A percentile compares a stretch with the other conserved stretches of the same genome.
Conservation (phyloP, 495 filamentous ascomycete species). For the Aspergillus affinis region DNA sequence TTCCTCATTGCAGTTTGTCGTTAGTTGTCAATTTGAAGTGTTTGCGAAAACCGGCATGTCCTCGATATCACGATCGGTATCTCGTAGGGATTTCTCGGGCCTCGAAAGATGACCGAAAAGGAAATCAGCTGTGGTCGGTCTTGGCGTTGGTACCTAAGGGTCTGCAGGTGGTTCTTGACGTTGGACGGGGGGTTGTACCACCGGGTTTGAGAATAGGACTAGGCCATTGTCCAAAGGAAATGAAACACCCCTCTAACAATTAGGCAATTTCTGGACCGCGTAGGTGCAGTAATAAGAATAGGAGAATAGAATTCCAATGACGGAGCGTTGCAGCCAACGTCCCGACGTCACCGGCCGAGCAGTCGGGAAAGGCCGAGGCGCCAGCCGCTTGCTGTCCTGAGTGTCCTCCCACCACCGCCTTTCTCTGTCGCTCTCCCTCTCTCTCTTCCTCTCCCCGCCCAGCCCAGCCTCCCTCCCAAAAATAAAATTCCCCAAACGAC, state of each 20-base stretch:
- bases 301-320: no score
- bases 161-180: no score
- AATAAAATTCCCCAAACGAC: neutral
- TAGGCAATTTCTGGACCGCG: no score
- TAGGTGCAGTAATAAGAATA: no score
- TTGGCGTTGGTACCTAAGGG: neutral
- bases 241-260: no score
- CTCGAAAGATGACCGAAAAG: neutral
- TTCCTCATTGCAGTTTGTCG: slow-evolving; percentile 18
- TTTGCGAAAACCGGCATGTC: slow-evolving; percentile 9
- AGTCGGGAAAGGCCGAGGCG: neutral
- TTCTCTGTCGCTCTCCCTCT: neutral
- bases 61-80: neutral
- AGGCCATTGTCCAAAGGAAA: no score
- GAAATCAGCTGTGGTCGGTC: neutral
- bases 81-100: neutral
- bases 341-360: neutral
- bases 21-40: slow-evolving; percentile 28
- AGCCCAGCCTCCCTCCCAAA: neutral
- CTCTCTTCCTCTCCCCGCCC: neutral
- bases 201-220: no score
- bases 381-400: neutral
- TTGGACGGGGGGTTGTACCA: no score
- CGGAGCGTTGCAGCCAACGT: neutral
- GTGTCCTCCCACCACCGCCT: neutral